Evolutionary conservation across 306 rosid species (phyloP).

Genomic region (Fagus crenata): DNA sequence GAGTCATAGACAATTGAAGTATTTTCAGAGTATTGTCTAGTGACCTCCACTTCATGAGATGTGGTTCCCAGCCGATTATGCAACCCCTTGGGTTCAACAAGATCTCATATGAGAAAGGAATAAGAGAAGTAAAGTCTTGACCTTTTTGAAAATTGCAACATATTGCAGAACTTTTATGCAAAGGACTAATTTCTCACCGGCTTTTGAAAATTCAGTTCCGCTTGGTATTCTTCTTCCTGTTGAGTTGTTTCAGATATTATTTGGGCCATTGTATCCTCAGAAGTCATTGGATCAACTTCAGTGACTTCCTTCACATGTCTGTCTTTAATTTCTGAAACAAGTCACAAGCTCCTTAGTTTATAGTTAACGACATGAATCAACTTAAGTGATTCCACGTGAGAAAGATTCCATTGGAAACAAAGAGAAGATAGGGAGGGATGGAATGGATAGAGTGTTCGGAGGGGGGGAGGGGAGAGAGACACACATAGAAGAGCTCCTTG

Average conservation of each 20-base stretch:
- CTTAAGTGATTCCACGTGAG: neutral
- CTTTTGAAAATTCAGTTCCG: conserved; percentile 44
- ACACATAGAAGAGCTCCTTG: neutral
- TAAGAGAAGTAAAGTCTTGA: neutral
- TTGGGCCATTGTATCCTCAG: conserved; percentile 51
- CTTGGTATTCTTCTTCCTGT: conserved; percentile 52
- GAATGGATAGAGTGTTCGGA: conserved; percentile 6
- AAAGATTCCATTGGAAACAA: conserved; percentile 4
- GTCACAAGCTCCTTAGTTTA: conserved; percentile 29
- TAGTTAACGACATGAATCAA: conserved; percentile 6
- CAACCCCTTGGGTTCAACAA: neutral
- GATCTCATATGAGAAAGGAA: neutral
- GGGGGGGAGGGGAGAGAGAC: neutral
- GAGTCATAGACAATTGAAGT: conserved; percentile 11
- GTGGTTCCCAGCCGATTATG: neutral
- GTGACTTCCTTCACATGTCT: conserved; percentile 31
- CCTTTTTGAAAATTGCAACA: conserved; percentile 6
- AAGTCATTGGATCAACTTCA: conserved; percentile 34
- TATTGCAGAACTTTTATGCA: neutral
- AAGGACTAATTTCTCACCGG: conserved; percentile 44
- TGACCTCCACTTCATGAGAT: neutral
- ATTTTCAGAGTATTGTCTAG: conserved; percentile 12
- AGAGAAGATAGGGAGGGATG: neutral
- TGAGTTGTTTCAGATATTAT: conserved; percentile 43
- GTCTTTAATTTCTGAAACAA: conserved; percentile 38